A percentile compares a stretch with the other conserved stretches of the same genome.
Conservation (phyloP, 1,284 basidiomycete species). For the Pseudozyma hubeiensis region DNA sequence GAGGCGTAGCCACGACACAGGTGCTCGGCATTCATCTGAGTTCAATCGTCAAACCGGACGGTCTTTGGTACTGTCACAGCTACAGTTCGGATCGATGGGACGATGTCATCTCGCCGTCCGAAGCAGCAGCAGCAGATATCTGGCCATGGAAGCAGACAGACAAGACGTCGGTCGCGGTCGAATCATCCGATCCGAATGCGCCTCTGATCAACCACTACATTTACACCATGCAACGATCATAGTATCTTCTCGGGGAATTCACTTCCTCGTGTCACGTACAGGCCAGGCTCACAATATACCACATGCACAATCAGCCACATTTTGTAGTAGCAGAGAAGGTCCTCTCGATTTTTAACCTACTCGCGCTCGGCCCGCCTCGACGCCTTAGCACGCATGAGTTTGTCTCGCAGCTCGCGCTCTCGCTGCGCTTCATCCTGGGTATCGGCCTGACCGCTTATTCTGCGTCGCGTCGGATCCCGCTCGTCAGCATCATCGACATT, state of each 20-base stretch:
- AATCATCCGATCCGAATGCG: constrained; percentile 17
- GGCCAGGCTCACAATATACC: not conserved
- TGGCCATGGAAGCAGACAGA: constrained; percentile 17
- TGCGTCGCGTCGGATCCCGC: not conserved
- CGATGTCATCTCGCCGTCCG: constrained; percentile 3
- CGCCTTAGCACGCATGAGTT: constrained; percentile 23
- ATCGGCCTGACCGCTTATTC: not conserved
- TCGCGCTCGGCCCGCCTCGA: not conserved
- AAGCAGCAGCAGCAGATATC: not conserved
- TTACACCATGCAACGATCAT: constrained; percentile 30
- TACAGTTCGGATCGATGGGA: constrained; percentile 39
- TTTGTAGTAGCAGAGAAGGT: too few species aligned
- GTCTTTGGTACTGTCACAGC: constrained; percentile 35
- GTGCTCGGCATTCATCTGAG: constrained; percentile 24
- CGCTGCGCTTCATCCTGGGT: not conserved
- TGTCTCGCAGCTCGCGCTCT: constrained; percentile 33
- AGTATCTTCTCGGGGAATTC: not conserved
- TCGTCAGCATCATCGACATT: too few species aligned
- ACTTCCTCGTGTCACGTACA: too few species aligned
- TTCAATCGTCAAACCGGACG: not conserved
- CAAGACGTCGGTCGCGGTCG: constrained; percentile 12
- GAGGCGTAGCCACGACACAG: constrained; percentile 18
- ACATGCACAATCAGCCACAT: not conserved
- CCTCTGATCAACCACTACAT: constrained; percentile 32
- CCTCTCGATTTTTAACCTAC: too few species aligned